Conservation (phyloP, 164 flowering plant genomes). For the Vitis labrusca region DNA sequence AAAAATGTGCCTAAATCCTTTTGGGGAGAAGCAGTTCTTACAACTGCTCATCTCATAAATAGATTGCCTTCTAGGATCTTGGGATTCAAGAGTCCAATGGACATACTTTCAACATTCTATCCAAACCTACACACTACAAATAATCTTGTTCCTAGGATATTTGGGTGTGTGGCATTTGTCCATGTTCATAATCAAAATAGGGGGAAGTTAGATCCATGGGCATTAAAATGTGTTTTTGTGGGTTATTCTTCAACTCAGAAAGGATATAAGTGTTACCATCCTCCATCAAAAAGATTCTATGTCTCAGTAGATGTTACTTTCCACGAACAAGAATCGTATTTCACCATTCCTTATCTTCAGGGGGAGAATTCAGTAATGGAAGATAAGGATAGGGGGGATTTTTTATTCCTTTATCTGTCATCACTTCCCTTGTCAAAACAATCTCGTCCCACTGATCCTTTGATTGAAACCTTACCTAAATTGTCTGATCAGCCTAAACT, state of each 20-base stretch:
- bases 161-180: not conserved
- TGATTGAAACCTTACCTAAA: too few relatives aligned
- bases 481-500: too few relatives aligned
- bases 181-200: constrained; percentile 13
- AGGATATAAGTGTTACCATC: too few relatives aligned
- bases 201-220: constrained; percentile 14
- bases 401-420: not conserved
- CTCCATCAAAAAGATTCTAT: constrained; percentile 11
- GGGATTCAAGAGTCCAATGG: too few relatives aligned
- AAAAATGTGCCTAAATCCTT: constrained; percentile 13
- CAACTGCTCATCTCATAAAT: too few relatives aligned
- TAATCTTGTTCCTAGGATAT: constrained; percentile 8
- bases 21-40: constrained; percentile 7
- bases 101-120: constrained; percentile 8
- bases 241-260: too few relatives aligned
- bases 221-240: too few relatives aligned
- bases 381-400: constrained; percentile 8
- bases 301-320: constrained; percentile 13
- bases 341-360: constrained; percentile 14
- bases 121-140: constrained; percentile 11
- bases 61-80: too few relatives aligned
- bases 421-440: constrained; percentile 3
- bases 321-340: constrained; percentile 6
- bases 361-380: constrained; percentile 11
- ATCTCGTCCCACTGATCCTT: not conserved